These are phyloP conservation scores for Xylaria sp. DNA, from an alignment of 2,329 filamentous ascomycete species.

Conservation along the genomic window DNA sequence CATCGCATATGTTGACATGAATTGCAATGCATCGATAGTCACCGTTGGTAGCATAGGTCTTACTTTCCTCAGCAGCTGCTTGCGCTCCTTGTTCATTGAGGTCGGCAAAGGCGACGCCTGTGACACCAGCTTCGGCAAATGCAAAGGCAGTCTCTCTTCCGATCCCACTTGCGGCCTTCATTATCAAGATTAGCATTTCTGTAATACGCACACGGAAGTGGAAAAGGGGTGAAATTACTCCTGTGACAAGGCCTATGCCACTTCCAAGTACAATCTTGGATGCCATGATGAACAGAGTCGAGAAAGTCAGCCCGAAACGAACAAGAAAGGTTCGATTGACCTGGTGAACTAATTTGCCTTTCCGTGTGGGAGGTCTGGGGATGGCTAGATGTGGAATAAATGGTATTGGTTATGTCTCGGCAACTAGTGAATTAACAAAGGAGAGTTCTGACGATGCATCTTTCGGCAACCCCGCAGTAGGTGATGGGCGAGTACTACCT, in stretches of 20 bases:
- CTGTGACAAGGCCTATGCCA: conserved; percentile 1
- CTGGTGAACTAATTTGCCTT: too few species aligned
- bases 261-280: neutral
- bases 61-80: conserved; percentile 16
- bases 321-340: too few species aligned
- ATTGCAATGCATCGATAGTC: neutral
- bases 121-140: conserved; percentile 40
- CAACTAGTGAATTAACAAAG: too few species aligned
- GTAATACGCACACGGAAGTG: neutral
- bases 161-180: conserved; percentile 40
- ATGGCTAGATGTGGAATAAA: too few species aligned
- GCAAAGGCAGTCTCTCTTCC: conserved; percentile 36
- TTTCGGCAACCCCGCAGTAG: too few species aligned
- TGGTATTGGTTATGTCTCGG: too few species aligned
- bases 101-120: conserved; percentile 40
- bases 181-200: neutral
- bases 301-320: neutral
- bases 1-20: neutral
- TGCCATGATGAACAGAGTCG: neutral
- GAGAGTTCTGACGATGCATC: too few species aligned
- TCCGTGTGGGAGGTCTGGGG: too few species aligned
- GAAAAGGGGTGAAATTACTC: neutral
- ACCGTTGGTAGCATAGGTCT: conserved; percentile 2
- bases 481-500: too few species aligned
- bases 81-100: conserved; percentile 30